phyloP scores from a whole-genome alignment of 108 stramenopile species.

The Cyclostephanos invisitatus region DNA sequence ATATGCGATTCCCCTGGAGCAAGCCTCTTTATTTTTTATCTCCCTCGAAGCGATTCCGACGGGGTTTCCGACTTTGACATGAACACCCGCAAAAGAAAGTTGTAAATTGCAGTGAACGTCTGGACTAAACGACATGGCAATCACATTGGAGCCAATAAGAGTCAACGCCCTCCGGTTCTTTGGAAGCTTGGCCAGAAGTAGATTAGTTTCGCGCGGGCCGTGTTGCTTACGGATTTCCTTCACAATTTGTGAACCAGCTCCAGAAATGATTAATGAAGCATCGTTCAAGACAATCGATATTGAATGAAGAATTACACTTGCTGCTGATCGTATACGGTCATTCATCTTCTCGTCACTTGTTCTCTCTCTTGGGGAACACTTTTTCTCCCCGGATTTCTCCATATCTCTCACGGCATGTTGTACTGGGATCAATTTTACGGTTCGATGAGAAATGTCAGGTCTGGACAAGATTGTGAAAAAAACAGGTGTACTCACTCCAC shows the following conservation, averaged over 20 bases:
- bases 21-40: background rate
- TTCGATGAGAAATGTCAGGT: background rate
- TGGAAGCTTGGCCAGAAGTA: slow-evolving; percentile 36
- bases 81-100: slow-evolving; percentile 19
- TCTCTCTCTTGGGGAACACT: background rate
- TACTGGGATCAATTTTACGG: background rate
- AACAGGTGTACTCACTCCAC: slow-evolving; percentile 35
- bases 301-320: slow-evolving; percentile 13
- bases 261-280: slow-evolving; percentile 37
- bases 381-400: background rate
- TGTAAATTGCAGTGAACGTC: slow-evolving; percentile 38
- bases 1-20: background rate
- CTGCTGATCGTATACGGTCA: slow-evolving; percentile 15
- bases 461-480: slow-evolving; percentile 1
- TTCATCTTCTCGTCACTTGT: slow-evolving; percentile 39
- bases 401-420: background rate
- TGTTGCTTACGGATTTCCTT: slow-evolving; percentile 27
- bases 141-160: slow-evolving; percentile 24
- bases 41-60: background rate
- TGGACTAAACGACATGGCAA: slow-evolving; percentile 27
- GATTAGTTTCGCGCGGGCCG: slow-evolving; percentile 24
- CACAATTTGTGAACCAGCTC: slow-evolving; percentile 35
- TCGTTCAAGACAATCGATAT: slow-evolving; percentile 22
- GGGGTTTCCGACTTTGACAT: slow-evolving; percentile 39
- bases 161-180: slow-evolving; percentile 22